A percentile compares a stretch with the other conserved stretches of the same genome.
Evolutionary conservation across 495 filamentous ascomycete species (phyloP).

Genomic region (Trichoderma erinaceum): DNA sequence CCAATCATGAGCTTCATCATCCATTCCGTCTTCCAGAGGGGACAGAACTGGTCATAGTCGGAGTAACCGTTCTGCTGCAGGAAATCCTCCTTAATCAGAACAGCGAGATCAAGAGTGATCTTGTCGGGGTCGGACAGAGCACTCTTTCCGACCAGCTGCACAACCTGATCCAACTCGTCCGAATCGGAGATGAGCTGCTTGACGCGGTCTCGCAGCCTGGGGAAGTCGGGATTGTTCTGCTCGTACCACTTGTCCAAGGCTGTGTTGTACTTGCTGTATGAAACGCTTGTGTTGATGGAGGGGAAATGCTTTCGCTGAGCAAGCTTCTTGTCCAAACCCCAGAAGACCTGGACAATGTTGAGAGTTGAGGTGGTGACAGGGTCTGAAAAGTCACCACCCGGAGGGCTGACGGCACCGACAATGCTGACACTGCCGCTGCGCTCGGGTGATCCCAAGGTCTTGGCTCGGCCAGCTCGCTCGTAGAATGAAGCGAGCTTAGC

Average conservation of each 20-base stretch:
- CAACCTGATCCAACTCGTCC: conserved; percentile 96
- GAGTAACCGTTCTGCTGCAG: conserved; percentile 98
- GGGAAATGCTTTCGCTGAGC: conserved; percentile 99
- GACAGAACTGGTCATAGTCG: conserved; percentile 98
- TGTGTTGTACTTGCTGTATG: conserved; percentile 93
- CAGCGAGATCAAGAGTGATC: conserved; percentile 92
- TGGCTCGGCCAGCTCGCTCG: conserved; percentile 88
- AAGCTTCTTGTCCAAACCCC: conserved; percentile 99
- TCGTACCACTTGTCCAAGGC: conserved; percentile 88
- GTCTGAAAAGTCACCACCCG: conserved; percentile 98
- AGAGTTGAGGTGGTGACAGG: conserved; percentile 92
- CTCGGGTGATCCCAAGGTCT: conserved; percentile 79
- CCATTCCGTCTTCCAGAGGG: conserved; percentile 98
- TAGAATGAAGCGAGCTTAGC: conserved; percentile 98
- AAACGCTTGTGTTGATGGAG: conserved; percentile 90
- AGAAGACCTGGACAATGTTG: conserved; percentile 98
- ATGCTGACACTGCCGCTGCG: conserved; percentile 91
- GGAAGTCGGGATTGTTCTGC: conserved; percentile 89
- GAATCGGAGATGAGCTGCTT: conserved; percentile 88
- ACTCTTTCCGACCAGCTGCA: conserved; percentile 96
- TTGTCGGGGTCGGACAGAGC: conserved; percentile 95
- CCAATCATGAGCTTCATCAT: conserved; percentile 99
- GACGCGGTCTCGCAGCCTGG: conserved; percentile 83
- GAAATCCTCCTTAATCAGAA: conserved; percentile 96
- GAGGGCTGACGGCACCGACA: conserved; percentile 93